Base-by-base conservation (phyloP, 139 green algal genomes). In the Bryopsis sp. region DNA sequence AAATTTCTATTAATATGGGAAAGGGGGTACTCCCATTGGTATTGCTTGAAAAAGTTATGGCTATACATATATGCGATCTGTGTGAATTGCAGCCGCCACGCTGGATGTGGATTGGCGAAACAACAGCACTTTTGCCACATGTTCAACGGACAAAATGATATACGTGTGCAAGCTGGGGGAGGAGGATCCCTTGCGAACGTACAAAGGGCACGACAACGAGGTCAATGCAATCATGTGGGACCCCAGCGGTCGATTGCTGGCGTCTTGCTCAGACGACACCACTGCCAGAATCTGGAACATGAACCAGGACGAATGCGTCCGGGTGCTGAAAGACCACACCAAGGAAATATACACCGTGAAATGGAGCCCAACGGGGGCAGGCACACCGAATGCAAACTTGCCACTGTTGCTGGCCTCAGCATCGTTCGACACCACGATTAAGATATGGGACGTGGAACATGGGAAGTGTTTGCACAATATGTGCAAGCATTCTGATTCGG, bases 71-170 rank as follows among this genome's bases (percentile, higher is more conserved):
- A 7, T 64, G 34, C 3, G 32, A 39, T n/a, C n/a, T n/a, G n/a
- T n/a, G n/a, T n/a, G n/a, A n/a, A n/a, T 0, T 81, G 32, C 82
- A 85, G 88, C 80, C 0, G 83, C 90, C 2, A 88, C 82, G 2
- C 74, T 97, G 73, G 92, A 97, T 66, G 89, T 94, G 46, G 91
- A 96, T 79, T 97, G 91, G 91, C 78, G 87, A 50, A 92, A 89
- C 81, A 86, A 92, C 77, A 82, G 43, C 39, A 84, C 82, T 2
- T 97, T 96, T 78, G 90, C 92, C 36, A 92, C 88, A 28, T 95
- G 86, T 80, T 93, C 83, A 61, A 89, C 86, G 15, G 92, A 97
- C 75, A 81, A 87, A 47, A 79, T 76, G 39, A 94, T 97, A 48
- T 84, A 90, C 57, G 82, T 96, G 4, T 94, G 85, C 83, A 82